Conservation (phyloP, 1,284 basidiomycete genomes). For the Mycocalia duriaeana region DNA sequence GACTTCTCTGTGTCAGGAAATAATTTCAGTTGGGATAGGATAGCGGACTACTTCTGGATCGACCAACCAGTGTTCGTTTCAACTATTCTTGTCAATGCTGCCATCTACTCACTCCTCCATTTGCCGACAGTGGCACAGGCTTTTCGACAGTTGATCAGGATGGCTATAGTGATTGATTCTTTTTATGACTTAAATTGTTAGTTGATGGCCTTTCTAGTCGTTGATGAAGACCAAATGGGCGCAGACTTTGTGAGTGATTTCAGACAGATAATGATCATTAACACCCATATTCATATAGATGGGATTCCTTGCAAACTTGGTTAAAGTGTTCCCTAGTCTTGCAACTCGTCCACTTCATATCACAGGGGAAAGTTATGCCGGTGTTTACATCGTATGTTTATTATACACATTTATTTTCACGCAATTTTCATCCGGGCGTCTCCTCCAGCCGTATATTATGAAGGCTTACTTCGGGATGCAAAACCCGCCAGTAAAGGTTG, state of each 20-base stretch:
- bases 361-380: constrained; percentile 66
- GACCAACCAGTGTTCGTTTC: constrained; percentile 64
- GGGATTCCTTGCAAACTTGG: constrained; percentile 61
- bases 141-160: constrained; percentile 59
- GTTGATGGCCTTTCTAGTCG: constrained; percentile 32
- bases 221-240: constrained; percentile 64
- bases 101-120: no score
- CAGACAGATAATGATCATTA: background rate
- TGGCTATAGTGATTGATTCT: constrained; percentile 44
- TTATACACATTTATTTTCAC: background rate
- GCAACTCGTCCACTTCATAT: constrained; percentile 55
- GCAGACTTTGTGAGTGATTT: constrained; percentile 55
- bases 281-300: constrained; percentile 33
- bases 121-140: constrained; percentile 54
- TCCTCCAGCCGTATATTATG: constrained; percentile 60
- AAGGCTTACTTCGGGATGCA: constrained; percentile 60
- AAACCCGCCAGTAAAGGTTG: constrained; percentile 64
- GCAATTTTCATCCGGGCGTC: constrained; percentile 4
- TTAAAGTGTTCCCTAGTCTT: constrained; percentile 63
- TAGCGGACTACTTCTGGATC: constrained; percentile 68
- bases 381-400: constrained; percentile 52
- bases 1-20: constrained; percentile 48
- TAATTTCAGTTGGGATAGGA: constrained; percentile 49
- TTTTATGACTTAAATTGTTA: background rate
- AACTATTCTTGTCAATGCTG: constrained; percentile 2